These are phyloP conservation scores for Lactarius akahatsu DNA, from an alignment of 768 basidiomycete genomes.

Conservation along the genomic window DNA sequence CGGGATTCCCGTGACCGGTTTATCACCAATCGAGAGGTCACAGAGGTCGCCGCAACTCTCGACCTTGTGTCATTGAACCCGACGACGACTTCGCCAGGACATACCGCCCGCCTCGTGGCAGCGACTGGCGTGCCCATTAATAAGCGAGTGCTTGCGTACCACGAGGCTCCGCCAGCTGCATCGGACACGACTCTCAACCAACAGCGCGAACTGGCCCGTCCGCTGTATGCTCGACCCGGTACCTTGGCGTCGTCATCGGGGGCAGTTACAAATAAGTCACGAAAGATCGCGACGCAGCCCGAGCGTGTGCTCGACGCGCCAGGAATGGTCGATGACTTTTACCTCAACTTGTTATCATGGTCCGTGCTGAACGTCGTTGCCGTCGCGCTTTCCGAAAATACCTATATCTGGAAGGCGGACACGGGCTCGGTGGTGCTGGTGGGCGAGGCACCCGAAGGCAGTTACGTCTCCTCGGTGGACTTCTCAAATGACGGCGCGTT, in stretches of 20 bases:
- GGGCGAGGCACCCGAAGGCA: slow-evolving; percentile 70
- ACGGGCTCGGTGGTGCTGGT: slow-evolving; percentile 80
- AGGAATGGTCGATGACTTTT: slow-evolving; percentile 93
- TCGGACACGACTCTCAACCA: slow-evolving; percentile 72
- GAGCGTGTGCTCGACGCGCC: slow-evolving; percentile 96
- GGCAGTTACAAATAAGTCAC: slow-evolving; percentile 62
- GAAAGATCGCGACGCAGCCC: slow-evolving; percentile 82
- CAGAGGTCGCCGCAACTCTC: slow-evolving; percentile 61
- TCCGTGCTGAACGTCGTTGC: slow-evolving; percentile 82
- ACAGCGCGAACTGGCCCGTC: slow-evolving; percentile 74
- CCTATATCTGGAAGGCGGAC: slow-evolving; percentile 94
- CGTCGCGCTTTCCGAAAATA: slow-evolving; percentile 82
- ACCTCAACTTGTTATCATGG: slow-evolving; percentile 93
- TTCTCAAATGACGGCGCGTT: slow-evolving; percentile 81
- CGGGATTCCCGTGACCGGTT: slow-evolving; percentile 66
- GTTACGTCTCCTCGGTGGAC: slow-evolving; percentile 73
- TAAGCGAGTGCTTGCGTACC: slow-evolving; percentile 83
- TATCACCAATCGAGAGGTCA: slow-evolving; percentile 59
- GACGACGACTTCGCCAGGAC: slow-evolving; percentile 63
- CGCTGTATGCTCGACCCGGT: slow-evolving; percentile 69
- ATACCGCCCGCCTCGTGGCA: slow-evolving; percentile 73
- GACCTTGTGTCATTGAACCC: slow-evolving; percentile 61
- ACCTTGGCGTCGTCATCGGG: slow-evolving; percentile 64
- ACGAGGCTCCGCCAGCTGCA: slow-evolving; percentile 80
- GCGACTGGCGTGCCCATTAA: slow-evolving; percentile 76